Conservation (phyloP, 805 yeast species). For the Starmerella riodocensis region DNA sequence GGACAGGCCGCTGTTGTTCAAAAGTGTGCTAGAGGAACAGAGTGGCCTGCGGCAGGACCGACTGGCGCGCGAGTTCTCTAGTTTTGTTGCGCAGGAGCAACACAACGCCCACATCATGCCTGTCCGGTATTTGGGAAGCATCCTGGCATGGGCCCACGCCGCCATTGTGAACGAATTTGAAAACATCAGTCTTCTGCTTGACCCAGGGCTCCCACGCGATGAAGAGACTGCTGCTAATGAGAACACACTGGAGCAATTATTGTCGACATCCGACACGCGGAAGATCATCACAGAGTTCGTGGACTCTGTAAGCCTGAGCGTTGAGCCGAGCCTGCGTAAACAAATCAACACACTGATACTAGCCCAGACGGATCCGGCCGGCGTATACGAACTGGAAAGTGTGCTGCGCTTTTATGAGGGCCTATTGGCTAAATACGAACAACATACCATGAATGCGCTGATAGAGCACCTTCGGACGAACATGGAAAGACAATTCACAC, state of each 20-base stretch:
- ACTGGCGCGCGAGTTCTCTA: conserved; percentile 53
- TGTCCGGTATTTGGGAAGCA: conserved; percentile 67
- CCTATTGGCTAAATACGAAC: conserved; percentile 44
- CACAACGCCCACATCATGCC: conserved; percentile 50
- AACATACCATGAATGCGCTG: conserved; percentile 22
- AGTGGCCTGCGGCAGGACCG: conserved; percentile 53
- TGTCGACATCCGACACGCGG: conserved; percentile 13
- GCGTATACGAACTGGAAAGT: conserved; percentile 46
- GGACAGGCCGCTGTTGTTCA: conserved; percentile 34
- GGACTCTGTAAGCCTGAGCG: conserved; percentile 38
- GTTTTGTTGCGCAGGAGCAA: conserved; percentile 25
- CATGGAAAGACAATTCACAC: conserved; percentile 32
- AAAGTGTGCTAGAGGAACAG: conserved; percentile 48
- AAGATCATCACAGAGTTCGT: conserved; percentile 22
- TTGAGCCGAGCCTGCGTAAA: conserved; percentile 48
- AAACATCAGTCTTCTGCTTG: conserved; percentile 49
- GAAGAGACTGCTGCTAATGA: conserved; percentile 6
- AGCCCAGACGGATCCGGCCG: conserved; percentile 45
- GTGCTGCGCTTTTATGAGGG: conserved; percentile 50
- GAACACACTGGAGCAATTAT: conserved; percentile 7
- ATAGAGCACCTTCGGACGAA: conserved; percentile 27
- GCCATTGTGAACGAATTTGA: conserved; percentile 80
- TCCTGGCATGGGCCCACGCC: conserved; percentile 77
- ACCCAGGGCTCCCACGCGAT: conserved; percentile 21
- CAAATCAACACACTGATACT: conserved; percentile 57